phyloP scores from a whole-genome alignment of 331 rosid genomes.

The Saraca asoca region DNA sequence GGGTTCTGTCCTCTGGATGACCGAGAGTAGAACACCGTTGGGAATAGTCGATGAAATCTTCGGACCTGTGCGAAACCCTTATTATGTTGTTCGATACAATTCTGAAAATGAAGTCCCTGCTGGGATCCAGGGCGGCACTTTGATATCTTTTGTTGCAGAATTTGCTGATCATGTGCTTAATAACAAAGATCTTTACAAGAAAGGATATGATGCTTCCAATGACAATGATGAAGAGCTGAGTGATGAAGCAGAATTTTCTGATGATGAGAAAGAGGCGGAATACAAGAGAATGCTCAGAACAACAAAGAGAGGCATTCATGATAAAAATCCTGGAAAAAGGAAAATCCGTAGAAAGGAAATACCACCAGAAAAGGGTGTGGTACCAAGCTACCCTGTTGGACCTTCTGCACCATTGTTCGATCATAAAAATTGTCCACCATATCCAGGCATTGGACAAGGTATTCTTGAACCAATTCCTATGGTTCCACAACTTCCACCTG shows the following conservation, averaged over 20 bases:
- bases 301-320: slow-evolving; percentile 59
- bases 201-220: slow-evolving; percentile 96
- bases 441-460: slow-evolving; percentile 48
- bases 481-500: slow-evolving; percentile 48
- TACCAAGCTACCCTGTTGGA: slow-evolving; percentile 34
- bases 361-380: slow-evolving; percentile 32
- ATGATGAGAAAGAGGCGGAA: slow-evolving; percentile 92
- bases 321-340: slow-evolving; percentile 51
- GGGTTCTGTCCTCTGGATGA: slow-evolving; percentile 88
- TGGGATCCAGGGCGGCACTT: slow-evolving; percentile 55
- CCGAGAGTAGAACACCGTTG: slow-evolving; percentile 64
- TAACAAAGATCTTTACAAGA: slow-evolving; percentile 66
- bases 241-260: slow-evolving; percentile 83
- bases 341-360: slow-evolving; percentile 49
- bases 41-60: slow-evolving; percentile 90
- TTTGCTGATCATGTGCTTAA: slow-evolving; percentile 76
- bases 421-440: slow-evolving; percentile 38
- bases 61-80: slow-evolving; percentile 90
- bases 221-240: slow-evolving; percentile 76
- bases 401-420: slow-evolving; percentile 36
- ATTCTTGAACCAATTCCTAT: slow-evolving; percentile 34
- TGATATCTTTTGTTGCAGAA: slow-evolving; percentile 74
- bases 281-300: slow-evolving; percentile 54
- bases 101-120: slow-evolving; percentile 76
- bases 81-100: slow-evolving; percentile 77